phyloP scores from a whole-genome alignment of 2,329 filamentous ascomycete species.

The Orbilia blumenaviensis region DNA sequence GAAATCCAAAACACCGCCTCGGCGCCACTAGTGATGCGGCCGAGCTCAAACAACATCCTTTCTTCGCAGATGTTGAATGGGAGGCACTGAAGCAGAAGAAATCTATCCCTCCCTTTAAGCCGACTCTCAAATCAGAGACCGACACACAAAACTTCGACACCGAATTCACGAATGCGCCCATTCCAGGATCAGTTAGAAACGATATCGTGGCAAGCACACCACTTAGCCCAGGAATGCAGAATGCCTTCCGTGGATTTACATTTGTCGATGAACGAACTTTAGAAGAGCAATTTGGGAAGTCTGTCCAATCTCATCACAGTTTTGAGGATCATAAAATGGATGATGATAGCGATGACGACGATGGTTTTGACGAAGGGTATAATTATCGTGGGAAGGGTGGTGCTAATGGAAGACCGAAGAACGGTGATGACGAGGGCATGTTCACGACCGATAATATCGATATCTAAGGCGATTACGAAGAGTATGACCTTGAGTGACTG shows the following conservation, averaged over 20 bases:
- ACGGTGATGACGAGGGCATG: slow-evolving; percentile 71
- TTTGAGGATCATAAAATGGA: slow-evolving; percentile 69
- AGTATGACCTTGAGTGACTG: slow-evolving; percentile 9
- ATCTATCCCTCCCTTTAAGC: slow-evolving; percentile 96
- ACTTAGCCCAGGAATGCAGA: slow-evolving; percentile 92
- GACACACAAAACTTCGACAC: slow-evolving; percentile 99
- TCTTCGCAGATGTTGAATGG: slow-evolving; percentile 96
- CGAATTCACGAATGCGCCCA: slow-evolving; percentile 94
- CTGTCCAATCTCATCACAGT: slow-evolving; percentile 64
- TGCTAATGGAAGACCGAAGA: slow-evolving; percentile 70
- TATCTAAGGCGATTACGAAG: slow-evolving; percentile 63
- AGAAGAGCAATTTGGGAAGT: slow-evolving; percentile 82
- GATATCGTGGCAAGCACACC: slow-evolving; percentile 86
- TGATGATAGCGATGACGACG: slow-evolving; percentile 53
- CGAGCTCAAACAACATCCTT: slow-evolving; percentile 91
- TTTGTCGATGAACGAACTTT: slow-evolving; percentile 98
- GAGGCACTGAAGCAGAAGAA: slow-evolving; percentile 85
- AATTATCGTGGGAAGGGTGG: slow-evolving; percentile 63
- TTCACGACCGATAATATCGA: slow-evolving; percentile 72
- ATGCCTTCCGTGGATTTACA: slow-evolving; percentile 97
- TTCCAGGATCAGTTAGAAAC: slow-evolving; percentile 82
- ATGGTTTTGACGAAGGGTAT: slow-evolving; percentile 62
- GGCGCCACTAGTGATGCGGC: slow-evolving; percentile 90
- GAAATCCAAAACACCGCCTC: slow-evolving; percentile 93
- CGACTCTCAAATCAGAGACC: slow-evolving; percentile 92